Conservation (phyloP, 495 filamentous ascomycete genomes). For the Annulohypoxylon moriforme region DNA sequence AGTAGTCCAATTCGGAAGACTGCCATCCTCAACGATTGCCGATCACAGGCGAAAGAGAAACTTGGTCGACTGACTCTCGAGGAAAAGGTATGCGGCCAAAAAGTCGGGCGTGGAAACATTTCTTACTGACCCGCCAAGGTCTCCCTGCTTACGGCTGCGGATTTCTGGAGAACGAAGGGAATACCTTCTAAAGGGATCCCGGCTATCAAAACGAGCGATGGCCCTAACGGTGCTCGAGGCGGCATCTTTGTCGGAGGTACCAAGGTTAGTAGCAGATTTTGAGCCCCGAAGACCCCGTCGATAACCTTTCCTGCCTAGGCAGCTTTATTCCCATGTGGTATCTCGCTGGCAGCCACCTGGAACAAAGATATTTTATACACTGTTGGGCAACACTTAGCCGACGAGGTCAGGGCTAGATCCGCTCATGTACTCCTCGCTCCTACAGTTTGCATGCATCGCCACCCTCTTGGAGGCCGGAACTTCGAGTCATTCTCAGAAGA, state of each 20-base stretch:
- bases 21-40: slow-evolving; percentile 45
- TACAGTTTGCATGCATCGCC: slow-evolving; percentile 85
- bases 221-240: slow-evolving; percentile 83
- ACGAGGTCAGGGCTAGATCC: slow-evolving; percentile 78
- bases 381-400: slow-evolving; percentile 76
- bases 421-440: slow-evolving; percentile 81
- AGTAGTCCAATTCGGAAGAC: slow-evolving; percentile 56
- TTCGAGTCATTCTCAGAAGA: slow-evolving; percentile 93
- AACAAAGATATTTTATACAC: slow-evolving; percentile 73
- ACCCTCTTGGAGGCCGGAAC: slow-evolving; percentile 82
- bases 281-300: background rate
- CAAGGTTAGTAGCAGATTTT: slow-evolving; percentile 57
- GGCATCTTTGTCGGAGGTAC: slow-evolving; percentile 72
- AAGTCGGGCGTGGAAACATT: background rate
- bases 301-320: slow-evolving; percentile 62
- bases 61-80: slow-evolving; percentile 60
- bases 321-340: slow-evolving; percentile 78
- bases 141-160: slow-evolving; percentile 70
- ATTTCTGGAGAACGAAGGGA: slow-evolving; percentile 81
- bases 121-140: slow-evolving; percentile 57
- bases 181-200: slow-evolving; percentile 77
- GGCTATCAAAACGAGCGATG: slow-evolving; percentile 78
- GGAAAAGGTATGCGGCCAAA: slow-evolving; percentile 60
- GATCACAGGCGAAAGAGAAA: slow-evolving; percentile 55
- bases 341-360: slow-evolving; percentile 84